Evolutionary conservation across 768 basidiomycete species (phyloP), one percentile per base, ranked within the genome.

Genomic region (Russula compacta): DNA sequence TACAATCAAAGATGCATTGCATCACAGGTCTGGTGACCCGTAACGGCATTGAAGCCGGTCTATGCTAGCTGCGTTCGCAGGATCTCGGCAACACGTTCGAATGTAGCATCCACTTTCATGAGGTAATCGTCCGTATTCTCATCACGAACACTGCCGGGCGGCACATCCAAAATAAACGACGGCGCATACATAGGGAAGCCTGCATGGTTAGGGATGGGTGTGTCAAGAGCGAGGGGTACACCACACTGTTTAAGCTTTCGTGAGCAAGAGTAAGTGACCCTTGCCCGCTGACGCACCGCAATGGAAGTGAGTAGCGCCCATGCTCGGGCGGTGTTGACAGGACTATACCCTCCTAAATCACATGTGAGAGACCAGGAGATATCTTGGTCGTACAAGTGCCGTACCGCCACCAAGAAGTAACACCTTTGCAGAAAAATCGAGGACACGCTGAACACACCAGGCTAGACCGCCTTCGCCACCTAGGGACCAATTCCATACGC

Each of bases 261-360:
- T 63, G 43, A 61, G 44, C 19, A 33, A 17, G 10, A 39, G 19
- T 12, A 17, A 21, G 35, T 38, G 21, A 36, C 4, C 44, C 24
- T 52, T 47, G 19, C 7, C 21, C 0, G 40, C n/a, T 19, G 43
- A 75, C 87, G 63, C 66, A 92, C 89, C 33, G 82, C 81, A 4
- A 89, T 73, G 0, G 87, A 86, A 1, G 93, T 95, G 17, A 94
- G 73, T 67, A 84, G 84, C 0, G 90, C 77, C 92, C 92, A 97
- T 0, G 90, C 89, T 12, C 93, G 81, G 0, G 94, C 93, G 1
- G 85, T 85, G 66, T 95, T 95, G 1, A 89, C 75, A 4, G 83
- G 81, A 66, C 89, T 78, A 70, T 98, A 97, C 0, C 95, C 95
- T 17, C 93, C 92, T 80, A 56, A 19, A 56, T 35, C n/a, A 4